A percentile compares a stretch with the other conserved stretches of the same genome.
phyloP scores from a whole-genome alignment of 345 rosid genomes.

The Dipteronia dyeriana region DNA sequence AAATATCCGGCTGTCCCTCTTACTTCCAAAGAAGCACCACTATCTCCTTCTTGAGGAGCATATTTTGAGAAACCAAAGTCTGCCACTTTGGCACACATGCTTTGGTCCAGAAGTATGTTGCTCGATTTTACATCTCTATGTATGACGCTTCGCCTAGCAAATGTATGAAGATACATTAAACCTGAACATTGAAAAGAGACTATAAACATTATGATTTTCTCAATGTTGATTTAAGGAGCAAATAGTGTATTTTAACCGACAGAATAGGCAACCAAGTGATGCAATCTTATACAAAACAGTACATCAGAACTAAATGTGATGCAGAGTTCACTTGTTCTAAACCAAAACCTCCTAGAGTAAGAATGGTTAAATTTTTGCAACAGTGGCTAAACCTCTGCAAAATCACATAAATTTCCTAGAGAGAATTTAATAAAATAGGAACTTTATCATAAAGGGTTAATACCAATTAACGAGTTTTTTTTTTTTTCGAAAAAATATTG shows the following conservation, averaged over 20 bases:
- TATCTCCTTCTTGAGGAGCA: slow-evolving; percentile 79
- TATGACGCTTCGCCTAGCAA: slow-evolving; percentile 38
- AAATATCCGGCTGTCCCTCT: slow-evolving; percentile 77
- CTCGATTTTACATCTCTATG: slow-evolving; percentile 79
- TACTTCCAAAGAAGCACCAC: slow-evolving; percentile 67
- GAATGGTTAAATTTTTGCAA: no score
- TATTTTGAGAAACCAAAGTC: slow-evolving; percentile 78
- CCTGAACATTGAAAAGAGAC: slow-evolving; percentile 35
- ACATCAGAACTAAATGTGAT: not conserved
- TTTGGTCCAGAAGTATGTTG: slow-evolving; percentile 70
- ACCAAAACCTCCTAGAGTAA: not conserved
- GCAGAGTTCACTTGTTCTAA: not conserved
- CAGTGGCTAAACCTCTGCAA: no score
- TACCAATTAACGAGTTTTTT: no score
- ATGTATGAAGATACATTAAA: slow-evolving; percentile 45
- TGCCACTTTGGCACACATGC: slow-evolving; percentile 71
- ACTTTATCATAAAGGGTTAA: no score
- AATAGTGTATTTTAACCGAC: no score
- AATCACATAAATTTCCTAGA: no score
- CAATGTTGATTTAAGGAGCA: not conserved
- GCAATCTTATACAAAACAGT: not conserved
- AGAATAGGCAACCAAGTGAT: not conserved
- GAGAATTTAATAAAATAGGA: no score
- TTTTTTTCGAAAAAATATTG: no score
- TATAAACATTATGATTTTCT: not conserved